Evolutionary conservation across 352 stramenopile genomes (phyloP), one percentile per base, ranked within the genome.

Genomic region (Pythium apleroticum): DNA sequence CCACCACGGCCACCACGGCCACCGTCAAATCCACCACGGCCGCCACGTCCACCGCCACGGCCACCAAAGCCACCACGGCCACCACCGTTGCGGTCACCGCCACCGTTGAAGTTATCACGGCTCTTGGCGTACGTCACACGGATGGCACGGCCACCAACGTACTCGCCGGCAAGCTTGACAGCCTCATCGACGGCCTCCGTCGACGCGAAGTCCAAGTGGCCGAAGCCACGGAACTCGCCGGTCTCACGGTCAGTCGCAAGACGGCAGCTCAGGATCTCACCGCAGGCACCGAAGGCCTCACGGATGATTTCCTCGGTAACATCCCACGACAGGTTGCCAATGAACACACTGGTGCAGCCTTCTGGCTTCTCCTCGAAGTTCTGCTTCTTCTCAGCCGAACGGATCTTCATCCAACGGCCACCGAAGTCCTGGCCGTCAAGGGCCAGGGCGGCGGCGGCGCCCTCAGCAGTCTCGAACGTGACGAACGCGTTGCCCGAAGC

Each of bases 151-250:
- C 97, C 97, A 72, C 89, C 81, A 14, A 99, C 80, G 52, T 98
- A 91, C 27, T 77, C 84, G 46, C 97, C 97, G 5, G 92, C 88
- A 57, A 99, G 83, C 64, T 94, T 94, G 35, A 98, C 86, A 14
- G 86, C 91, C 52, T 86, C 77, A 61, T 98, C 95, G 0, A 98
- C 97, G 35, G 86, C 84, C 60, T 99, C 95, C 0, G 90, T 98
- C n/a, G 97, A 77, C 2, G 62, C 88, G 73, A 99, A 99, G 76
- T 99, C 95, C 46, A 99, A 81, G 84, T 99, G 96, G 33, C 96
- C 97, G 74, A 99, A 99, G 48, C 98, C 98, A 75, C 97, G 97
- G 87, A 99, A 99, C 59, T 98, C 91, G 37, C 97, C 96, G 46
- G 95, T 99, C 74, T 99, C 97, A 57, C 96, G 84, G 83, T 99